Evolutionary conservation across 2,329 filamentous ascomycete species (phyloP).

Genomic region (Aureobasidium zeae): DNA sequence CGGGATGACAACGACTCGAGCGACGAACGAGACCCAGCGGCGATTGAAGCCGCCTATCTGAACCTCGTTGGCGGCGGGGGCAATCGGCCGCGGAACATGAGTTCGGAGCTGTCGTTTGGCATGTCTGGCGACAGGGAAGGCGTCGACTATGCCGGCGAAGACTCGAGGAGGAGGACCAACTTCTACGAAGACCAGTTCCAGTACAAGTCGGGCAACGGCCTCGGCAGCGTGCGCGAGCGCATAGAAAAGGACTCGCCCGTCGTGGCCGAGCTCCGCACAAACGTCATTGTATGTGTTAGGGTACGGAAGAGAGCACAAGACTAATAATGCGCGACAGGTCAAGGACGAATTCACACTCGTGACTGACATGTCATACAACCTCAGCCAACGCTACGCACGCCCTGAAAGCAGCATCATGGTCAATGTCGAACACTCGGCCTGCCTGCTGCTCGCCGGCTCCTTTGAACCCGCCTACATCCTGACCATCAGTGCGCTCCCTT

Average conservation of each 20-base stretch:
- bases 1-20: conserved; percentile 7
- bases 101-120: conserved; percentile 11
- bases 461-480: conserved; percentile 74
- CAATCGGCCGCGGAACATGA: conserved; percentile 10
- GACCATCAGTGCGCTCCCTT: conserved; percentile 60
- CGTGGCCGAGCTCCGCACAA: conserved; percentile 40
- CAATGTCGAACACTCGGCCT: conserved; percentile 64
- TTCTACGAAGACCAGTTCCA: conserved; percentile 29
- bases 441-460: conserved; percentile 64
- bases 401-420: conserved; percentile 66
- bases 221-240: conserved; percentile 29
- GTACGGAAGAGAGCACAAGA: too few relatives aligned
- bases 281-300: conserved; percentile 45
- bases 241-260: conserved; percentile 39
- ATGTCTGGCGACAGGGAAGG: conserved; percentile 5
- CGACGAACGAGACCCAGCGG: conserved; percentile 14
- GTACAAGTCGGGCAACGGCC: conserved; percentile 25
- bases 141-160: conserved; percentile 19
- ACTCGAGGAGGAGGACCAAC: conserved; percentile 24
- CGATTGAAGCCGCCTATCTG: conserved; percentile 13
- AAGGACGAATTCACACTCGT: conserved; percentile 67
- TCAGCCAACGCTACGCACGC: conserved; percentile 67
- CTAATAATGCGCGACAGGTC: conserved; percentile 53
- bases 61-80: conserved; percentile 12
- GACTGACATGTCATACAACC: conserved; percentile 60